Evolutionary conservation across 441 rosid genomes (phyloP).

Genomic region (Brassica hybrid): DNA sequence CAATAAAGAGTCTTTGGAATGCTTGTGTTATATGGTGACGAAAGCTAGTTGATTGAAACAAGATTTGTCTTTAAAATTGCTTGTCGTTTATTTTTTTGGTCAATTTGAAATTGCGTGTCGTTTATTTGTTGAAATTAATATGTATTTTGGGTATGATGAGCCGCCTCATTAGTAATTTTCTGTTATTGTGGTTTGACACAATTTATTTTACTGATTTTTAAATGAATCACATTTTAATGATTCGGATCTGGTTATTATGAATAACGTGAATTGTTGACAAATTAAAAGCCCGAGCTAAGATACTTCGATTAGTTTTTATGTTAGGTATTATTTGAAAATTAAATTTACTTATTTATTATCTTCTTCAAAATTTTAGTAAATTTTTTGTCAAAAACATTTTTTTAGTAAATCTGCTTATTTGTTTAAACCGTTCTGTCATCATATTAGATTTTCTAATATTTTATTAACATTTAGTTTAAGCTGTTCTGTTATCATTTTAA

Average conservation of each 20-base stretch:
- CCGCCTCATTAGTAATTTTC: neutral
- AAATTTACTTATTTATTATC: no score
- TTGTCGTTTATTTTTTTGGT: no score
- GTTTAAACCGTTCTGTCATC: no score
- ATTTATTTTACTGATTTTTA: neutral
- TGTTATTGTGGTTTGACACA: neutral
- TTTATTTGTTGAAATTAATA: neutral
- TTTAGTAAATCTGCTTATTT: no score
- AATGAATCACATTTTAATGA: neutral
- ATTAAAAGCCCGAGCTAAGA: neutral
- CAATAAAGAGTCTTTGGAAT: slow-evolving; percentile 2
- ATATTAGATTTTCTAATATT: no score
- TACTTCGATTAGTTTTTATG: neutral
- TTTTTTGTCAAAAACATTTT: no score
- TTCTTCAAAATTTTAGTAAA: no score
- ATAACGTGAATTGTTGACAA: neutral
- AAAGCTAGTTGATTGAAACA: neutral
- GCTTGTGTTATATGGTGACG: neutral
- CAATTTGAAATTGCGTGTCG: neutral
- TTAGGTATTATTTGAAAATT: no score
- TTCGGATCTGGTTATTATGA: neutral
- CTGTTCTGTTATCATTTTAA: no score
- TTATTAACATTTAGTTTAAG: no score
- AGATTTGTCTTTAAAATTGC: neutral
- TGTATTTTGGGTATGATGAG: neutral